Conservation (phyloP, 192 early-diverging fungal species). For the Podochytrium sp. region DNA sequence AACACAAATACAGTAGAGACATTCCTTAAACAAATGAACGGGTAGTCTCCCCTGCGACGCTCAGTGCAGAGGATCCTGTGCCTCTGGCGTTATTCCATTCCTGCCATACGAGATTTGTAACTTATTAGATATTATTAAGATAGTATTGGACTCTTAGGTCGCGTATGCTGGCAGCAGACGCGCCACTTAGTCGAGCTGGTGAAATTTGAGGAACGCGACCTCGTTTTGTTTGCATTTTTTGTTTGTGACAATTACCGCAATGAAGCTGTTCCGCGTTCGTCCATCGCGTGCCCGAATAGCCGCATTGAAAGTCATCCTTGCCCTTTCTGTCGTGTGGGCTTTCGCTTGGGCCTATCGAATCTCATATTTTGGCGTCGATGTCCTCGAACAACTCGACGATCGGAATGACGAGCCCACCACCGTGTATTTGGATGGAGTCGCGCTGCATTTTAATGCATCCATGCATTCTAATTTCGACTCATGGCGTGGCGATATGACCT, state of each 20-base stretch:
- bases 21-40: too few relatives aligned
- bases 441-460: too few relatives aligned
- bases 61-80: too few relatives aligned
- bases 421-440: neutral
- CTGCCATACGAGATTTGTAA: too few relatives aligned
- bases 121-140: too few relatives aligned
- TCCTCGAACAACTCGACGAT: neutral
- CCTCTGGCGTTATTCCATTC: too few relatives aligned
- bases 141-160: too few relatives aligned
- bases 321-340: neutral
- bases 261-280: neutral
- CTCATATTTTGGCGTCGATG: too few relatives aligned
- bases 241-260: constrained; percentile 11
- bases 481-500: neutral
- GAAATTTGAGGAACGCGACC: constrained; percentile 2
- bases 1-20: too few relatives aligned
- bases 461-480: too few relatives aligned
- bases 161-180: too few relatives aligned
- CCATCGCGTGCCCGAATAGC: neutral
- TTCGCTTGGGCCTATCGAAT: neutral
- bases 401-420: neutral
- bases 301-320: neutral
- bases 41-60: too few relatives aligned
- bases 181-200: neutral
- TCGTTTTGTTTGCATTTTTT: neutral